Conservation (phyloP, 768 basidiomycete species). For the Lactifluus hygrophoroides region DNA sequence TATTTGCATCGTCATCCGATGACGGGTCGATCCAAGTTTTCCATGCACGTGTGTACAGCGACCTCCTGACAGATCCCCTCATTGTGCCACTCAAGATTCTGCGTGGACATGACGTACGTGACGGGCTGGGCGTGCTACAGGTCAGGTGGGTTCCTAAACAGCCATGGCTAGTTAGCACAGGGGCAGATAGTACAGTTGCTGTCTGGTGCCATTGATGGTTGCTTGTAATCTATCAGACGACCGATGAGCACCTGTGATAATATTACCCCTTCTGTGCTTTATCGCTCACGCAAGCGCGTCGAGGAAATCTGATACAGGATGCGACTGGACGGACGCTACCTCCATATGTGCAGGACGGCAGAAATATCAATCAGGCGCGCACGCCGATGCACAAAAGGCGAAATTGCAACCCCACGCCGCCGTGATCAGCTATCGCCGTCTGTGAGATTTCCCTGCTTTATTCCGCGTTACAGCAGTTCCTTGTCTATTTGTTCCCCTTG, state of each 20-base stretch:
- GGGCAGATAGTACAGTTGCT: constrained; percentile 81
- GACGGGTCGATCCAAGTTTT: constrained; percentile 97
- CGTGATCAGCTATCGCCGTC: constrained; percentile 43
- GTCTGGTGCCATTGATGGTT: constrained; percentile 73
- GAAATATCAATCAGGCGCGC: neutral
- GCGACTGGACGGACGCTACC: neutral
- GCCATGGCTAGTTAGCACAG: constrained; percentile 89
- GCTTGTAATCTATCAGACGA: constrained; percentile 1
- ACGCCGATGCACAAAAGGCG: neutral
- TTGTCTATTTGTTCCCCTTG: constrained; percentile 57
- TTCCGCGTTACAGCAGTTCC: constrained; percentile 50
- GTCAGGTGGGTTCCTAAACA: constrained; percentile 82
- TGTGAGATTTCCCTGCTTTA: constrained; percentile 62
- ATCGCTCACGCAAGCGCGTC: constrained; percentile 28
- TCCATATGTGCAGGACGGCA: constrained; percentile 4
- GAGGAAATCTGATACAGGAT: constrained; percentile 11
- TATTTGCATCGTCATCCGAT: constrained; percentile 95
- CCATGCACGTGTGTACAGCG: constrained; percentile 90
- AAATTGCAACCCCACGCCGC: neutral
- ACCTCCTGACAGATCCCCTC: constrained; percentile 93
- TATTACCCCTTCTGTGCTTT: neutral
- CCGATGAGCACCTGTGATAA: neutral
- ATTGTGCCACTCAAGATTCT: constrained; percentile 97
- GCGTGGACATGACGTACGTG: constrained; percentile 77
- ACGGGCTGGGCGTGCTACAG: constrained; percentile 87